phyloP scores from a whole-genome alignment of 2,329 filamentous ascomycete genomes.

The Colletotrichum nymphaeae region DNA sequence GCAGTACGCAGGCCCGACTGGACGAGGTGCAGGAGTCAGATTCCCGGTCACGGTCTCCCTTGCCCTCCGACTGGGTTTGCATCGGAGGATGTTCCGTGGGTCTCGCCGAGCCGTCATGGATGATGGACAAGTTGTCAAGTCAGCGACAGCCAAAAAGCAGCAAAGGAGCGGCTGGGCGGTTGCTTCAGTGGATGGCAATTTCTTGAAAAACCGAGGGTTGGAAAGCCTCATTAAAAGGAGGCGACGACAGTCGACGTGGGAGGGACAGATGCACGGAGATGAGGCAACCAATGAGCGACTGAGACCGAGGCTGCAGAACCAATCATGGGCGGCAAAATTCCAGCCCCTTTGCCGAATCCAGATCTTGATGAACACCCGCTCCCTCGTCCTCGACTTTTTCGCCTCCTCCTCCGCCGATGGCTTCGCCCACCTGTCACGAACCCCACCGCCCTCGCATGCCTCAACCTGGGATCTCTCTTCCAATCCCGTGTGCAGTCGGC shows the following conservation, averaged over 20 bases:
- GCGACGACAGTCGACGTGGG: slow-evolving; percentile 29
- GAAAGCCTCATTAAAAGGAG: slow-evolving; percentile 35
- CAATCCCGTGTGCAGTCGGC: slow-evolving; percentile 6
- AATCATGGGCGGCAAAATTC: slow-evolving; percentile 21
- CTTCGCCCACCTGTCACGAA: background rate
- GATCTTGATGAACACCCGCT: slow-evolving; percentile 23
- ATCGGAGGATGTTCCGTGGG: slow-evolving; percentile 23
- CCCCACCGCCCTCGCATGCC: slow-evolving; percentile 12
- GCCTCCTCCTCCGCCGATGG: slow-evolving; percentile 12
- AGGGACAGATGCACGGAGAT: slow-evolving; percentile 23
- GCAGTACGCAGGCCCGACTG: slow-evolving; percentile 13
- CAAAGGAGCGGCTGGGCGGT: background rate
- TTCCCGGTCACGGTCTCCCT: slow-evolving; percentile 16
- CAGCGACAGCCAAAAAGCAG: background rate
- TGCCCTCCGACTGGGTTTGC: background rate
- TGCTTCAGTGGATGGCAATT: slow-evolving; percentile 28
- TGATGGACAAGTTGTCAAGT: slow-evolving; percentile 1
- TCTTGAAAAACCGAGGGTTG: slow-evolving; percentile 8
- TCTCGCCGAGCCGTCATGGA: slow-evolving; percentile 12
- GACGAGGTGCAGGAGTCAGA: slow-evolving; percentile 32
- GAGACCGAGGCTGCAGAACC: background rate
- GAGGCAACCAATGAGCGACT: slow-evolving; percentile 31
- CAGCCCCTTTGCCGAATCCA: slow-evolving; percentile 31
- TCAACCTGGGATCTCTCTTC: slow-evolving; percentile 8
- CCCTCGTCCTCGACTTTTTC: slow-evolving; percentile 2